Evolutionary conservation across 306 rosid species (phyloP).

Genomic region (Nissolia schottii): DNA sequence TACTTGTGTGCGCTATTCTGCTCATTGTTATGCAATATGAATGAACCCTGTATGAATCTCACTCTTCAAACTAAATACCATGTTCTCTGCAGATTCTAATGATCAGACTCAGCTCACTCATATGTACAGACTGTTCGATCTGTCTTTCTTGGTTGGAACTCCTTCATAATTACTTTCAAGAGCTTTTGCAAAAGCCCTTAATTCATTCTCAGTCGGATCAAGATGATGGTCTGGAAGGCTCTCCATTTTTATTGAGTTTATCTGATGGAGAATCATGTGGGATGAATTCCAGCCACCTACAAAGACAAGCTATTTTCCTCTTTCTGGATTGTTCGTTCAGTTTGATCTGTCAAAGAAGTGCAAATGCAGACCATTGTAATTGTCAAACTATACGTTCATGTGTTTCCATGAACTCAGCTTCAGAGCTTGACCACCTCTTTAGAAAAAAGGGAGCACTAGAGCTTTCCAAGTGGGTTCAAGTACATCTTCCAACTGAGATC

Average conservation of each 20-base stretch:
- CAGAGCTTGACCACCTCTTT: conserved; percentile 38
- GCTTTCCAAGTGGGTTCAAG: conserved; percentile 68
- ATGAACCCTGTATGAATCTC: neutral
- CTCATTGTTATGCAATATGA: neutral
- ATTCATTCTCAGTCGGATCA: conserved; percentile 29
- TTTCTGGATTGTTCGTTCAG: conserved; percentile 60
- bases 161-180: conserved; percentile 53
- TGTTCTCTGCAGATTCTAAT: conserved; percentile 57
- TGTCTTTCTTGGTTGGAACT: conserved; percentile 72
- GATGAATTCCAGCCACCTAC: conserved; percentile 53
- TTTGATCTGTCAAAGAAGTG: conserved; percentile 41
- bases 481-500: conserved; percentile 51
- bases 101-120: conserved; percentile 65
- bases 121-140: conserved; percentile 35
- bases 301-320: conserved; percentile 66
- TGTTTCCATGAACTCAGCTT: conserved; percentile 26
- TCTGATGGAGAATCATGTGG: conserved; percentile 43
- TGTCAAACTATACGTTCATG: conserved; percentile 38
- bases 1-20: neutral
- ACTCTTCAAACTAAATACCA: neutral
- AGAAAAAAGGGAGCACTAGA: conserved; percentile 53
- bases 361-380: conserved; percentile 26
- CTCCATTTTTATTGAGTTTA: conserved; percentile 66
- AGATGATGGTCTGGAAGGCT: conserved; percentile 66
- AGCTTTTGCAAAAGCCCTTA: conserved; percentile 46